Percentiles rank a stretch among this genome's conserved stretches.
Conservation (phyloP, 176 grass and related monocot species). For the Canna indica region DNA sequence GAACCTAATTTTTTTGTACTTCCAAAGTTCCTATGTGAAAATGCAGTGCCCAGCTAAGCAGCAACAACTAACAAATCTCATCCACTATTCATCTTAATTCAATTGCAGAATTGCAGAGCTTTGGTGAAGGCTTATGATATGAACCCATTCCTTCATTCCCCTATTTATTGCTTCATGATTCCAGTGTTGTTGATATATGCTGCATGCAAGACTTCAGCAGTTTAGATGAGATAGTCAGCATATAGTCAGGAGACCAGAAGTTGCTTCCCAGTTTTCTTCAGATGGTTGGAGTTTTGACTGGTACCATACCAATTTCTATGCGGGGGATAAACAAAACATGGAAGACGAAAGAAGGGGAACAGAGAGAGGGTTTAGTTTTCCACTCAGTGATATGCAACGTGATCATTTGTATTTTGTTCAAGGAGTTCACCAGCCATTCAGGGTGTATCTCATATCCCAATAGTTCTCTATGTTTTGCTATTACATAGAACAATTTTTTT, state of each 20-base stretch:
- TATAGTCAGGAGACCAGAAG: background rate
- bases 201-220: constrained; percentile 54
- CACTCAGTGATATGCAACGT: background rate
- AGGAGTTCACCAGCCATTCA: background rate
- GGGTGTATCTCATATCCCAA: background rate
- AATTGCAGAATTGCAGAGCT: constrained; percentile 67
- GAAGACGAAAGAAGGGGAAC: background rate
- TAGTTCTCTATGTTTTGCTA: background rate
- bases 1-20: background rate
- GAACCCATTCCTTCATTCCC: constrained; percentile 69
- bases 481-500: background rate
- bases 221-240: constrained; percentile 24
- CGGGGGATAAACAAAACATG: background rate
- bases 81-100: background rate
- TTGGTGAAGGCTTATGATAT: constrained; percentile 85
- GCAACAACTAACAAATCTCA: background rate
- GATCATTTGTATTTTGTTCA: background rate
- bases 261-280: constrained; percentile 1
- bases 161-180: constrained; percentile 57
- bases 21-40: background rate
- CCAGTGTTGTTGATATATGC: constrained; percentile 51
- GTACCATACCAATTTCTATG: background rate
- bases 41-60: background rate
- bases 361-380: background rate
- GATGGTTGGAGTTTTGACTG: background rate